Evolutionary conservation across 2,329 filamentous ascomycete genomes (phyloP), one percentile per base, ranked within the genome.

Genomic region (Berkeleyomyces rouxiae): DNA sequence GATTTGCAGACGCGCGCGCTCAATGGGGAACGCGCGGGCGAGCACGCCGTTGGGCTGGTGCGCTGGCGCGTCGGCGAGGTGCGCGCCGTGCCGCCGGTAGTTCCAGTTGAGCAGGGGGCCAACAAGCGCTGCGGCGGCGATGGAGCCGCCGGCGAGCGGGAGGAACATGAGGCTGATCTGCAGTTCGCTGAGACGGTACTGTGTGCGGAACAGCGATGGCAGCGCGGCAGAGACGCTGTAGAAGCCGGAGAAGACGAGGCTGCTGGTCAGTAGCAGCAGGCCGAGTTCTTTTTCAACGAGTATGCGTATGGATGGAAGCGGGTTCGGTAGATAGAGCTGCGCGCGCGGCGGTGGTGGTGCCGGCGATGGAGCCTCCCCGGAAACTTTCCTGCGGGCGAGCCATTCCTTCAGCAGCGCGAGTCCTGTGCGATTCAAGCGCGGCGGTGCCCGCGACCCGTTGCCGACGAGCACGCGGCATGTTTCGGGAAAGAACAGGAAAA

Each of bases 81-180:
- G 74, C 7, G 71, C 69, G 10, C 84, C 84, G 64, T 85, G 78
- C 1, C 84, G 80, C 1, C 78, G 76, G 70, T 84, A 90, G 70
- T 87, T 88, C 72, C 78, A 79, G 70, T 89, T 86, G 43, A 88
- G 77, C 1, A 82, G 67, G 1, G 77, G 76, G 0, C 86, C 84
- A 2, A 74, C 73, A 2, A 75, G 68, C 7, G 74, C 66, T 0
- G 77, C 77, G 0, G 78, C 74, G 1, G 75, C 68, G 10, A 78
- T 72, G n/a, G 77, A 78, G 0, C 79, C 79, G 3, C 68, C 71
- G 0, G 79, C 79, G 39, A 79, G 68, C 1, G 80, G 80, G 1
- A 81, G 70, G 67, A 79, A 81, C 73, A 77, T 78, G 4, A 81
- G 70, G 1, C 81, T 81, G 3, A 82, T 74, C 10, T 78, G 72